phyloP scores from a whole-genome alignment of 768 basidiomycete genomes.

The Cystobasidium ongulense region DNA sequence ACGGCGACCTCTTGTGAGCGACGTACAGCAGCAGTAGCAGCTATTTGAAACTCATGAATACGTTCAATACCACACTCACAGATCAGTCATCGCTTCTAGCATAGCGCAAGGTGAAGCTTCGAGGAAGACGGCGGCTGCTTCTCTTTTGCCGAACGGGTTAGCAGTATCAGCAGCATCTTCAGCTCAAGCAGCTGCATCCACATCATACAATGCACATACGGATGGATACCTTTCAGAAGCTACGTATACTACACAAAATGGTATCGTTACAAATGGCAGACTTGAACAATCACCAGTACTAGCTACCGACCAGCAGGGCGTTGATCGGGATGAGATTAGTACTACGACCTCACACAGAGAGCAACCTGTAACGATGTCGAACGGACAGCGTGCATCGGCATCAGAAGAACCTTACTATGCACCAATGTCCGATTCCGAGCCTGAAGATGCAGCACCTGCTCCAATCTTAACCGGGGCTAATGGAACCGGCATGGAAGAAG shows the following conservation, averaged over 20 bases:
- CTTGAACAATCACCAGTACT: no score
- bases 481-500: background rate
- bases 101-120: background rate
- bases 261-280: no score
- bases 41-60: background rate
- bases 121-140: background rate
- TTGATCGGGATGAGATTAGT: no score
- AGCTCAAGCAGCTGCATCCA: background rate
- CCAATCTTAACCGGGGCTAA: background rate
- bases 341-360: background rate
- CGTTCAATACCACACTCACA: background rate
- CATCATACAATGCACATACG: background rate
- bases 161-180: background rate
- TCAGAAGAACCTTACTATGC: background rate
- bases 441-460: background rate
- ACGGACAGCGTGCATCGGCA: no score
- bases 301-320: no score
- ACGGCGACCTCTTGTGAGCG: background rate
- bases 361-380: background rate
- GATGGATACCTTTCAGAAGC: background rate
- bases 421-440: background rate
- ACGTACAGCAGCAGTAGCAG: background rate
- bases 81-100: background rate
- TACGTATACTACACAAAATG: background rate
- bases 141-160: background rate